phyloP scores from a whole-genome alignment of 148 eudicot genomes.

The Silene uniflora region DNA sequence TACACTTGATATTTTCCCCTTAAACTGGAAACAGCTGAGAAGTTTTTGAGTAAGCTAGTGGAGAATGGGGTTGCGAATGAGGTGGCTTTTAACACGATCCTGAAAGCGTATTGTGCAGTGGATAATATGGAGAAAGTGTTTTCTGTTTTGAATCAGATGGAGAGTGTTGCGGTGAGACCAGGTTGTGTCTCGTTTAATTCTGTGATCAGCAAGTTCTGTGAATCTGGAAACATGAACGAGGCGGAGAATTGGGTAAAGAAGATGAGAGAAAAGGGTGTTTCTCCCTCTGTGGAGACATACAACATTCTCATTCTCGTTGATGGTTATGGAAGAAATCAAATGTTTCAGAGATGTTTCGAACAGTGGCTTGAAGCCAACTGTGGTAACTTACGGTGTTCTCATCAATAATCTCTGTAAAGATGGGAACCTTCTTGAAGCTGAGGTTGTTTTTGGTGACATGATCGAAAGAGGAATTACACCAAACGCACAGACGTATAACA shows the following conservation, averaged over 20 bases:
- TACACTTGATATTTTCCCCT: too few species aligned
- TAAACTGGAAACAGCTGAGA: slow-evolving; percentile 61
- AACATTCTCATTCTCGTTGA: slow-evolving; percentile 66
- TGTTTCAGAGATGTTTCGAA: slow-evolving; percentile 62
- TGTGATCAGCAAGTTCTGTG: slow-evolving; percentile 51
- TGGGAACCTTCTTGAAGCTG: slow-evolving; percentile 72
- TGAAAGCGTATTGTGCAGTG: slow-evolving; percentile 54
- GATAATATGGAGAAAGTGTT: slow-evolving; percentile 53
- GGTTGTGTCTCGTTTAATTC: slow-evolving; percentile 52
- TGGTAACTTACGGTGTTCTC: slow-evolving; percentile 70
- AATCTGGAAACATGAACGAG: slow-evolving; percentile 50
- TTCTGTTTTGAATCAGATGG: slow-evolving; percentile 46
- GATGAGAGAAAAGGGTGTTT: slow-evolving; percentile 56
- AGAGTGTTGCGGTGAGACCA: slow-evolving; percentile 45
- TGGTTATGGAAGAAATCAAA: slow-evolving; percentile 54
- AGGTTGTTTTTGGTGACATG: slow-evolving; percentile 64
- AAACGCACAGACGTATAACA: slow-evolving; percentile 61
- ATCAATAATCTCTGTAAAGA: slow-evolving; percentile 65
- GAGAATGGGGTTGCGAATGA: slow-evolving; percentile 44
- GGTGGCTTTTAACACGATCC: slow-evolving; percentile 58
- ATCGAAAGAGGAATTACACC: slow-evolving; percentile 50
- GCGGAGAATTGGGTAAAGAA: slow-evolving; percentile 54
- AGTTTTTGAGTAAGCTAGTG: slow-evolving; percentile 37
- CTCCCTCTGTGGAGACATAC: slow-evolving; percentile 56
- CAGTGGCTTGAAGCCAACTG: slow-evolving; percentile 51